These are phyloP conservation scores for Colletotrichum navitas DNA, from an alignment of 2,329 filamentous ascomycete species.

Conservation along the genomic window DNA sequence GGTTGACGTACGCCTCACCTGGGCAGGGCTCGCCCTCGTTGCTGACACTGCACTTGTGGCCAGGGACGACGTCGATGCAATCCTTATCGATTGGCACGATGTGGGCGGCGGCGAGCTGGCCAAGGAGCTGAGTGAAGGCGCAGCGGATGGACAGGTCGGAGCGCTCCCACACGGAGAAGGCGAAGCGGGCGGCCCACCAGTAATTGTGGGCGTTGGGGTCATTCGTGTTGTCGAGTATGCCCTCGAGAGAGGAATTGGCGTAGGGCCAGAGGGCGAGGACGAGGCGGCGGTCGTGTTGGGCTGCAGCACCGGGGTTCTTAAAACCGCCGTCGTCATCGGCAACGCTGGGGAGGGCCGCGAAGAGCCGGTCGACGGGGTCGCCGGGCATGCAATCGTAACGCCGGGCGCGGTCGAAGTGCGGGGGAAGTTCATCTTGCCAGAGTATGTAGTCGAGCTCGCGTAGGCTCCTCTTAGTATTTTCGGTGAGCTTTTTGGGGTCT, in stretches of 20 bases:
- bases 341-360: conserved; percentile 20
- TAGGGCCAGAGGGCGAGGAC: conserved; percentile 38
- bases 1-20: conserved; percentile 5
- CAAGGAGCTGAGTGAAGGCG: conserved; percentile 36
- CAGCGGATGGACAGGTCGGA: conserved; percentile 29
- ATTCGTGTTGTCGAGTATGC: conserved; percentile 11
- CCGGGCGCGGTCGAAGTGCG: conserved; percentile 20
- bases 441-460: conserved; percentile 30
- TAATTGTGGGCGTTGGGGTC: conserved; percentile 23
- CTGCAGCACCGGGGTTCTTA: background rate
- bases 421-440: conserved; percentile 31
- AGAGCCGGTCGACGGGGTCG: conserved; percentile 34
- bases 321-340: conserved; percentile 21
- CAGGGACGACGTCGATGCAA: background rate
- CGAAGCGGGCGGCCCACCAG: conserved; percentile 37
- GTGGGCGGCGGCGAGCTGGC: conserved; percentile 10
- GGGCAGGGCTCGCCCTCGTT: background rate
- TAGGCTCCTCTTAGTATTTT: conserved; percentile 3
- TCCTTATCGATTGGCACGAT: background rate
- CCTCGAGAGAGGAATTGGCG: conserved; percentile 34
- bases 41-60: background rate
- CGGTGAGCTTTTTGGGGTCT: background rate
- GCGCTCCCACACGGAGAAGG: conserved; percentile 33
- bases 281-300: conserved; percentile 14
- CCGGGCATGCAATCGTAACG: conserved; percentile 30